These are phyloP conservation scores for Zymoseptoria ardabiliae DNA, from an alignment of 2,329 filamentous ascomycete species.

Conservation along the genomic window DNA sequence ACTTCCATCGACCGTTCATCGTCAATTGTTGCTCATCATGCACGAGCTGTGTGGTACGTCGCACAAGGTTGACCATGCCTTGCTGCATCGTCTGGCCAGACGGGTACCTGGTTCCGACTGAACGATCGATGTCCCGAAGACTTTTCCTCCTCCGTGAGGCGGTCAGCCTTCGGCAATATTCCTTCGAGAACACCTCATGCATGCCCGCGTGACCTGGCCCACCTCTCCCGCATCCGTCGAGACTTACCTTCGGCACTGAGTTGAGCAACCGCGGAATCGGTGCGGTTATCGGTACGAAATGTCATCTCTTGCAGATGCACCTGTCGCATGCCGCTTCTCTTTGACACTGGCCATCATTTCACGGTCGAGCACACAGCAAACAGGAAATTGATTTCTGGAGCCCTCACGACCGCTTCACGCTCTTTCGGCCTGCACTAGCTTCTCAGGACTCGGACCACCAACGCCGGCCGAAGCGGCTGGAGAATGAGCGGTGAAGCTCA, in stretches of 20 bases:
- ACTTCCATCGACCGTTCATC: not conserved
- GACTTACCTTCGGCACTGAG: not conserved
- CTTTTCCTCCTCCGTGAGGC: not conserved
- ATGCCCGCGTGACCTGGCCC: not conserved
- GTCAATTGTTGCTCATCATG: not conserved
- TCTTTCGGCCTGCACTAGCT: not conserved
- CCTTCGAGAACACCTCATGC: not conserved
- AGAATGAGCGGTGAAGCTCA: not conserved
- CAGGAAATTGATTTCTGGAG: not conserved
- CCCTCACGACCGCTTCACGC: not conserved
- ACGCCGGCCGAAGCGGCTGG: not conserved
- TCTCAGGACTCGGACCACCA: not conserved
- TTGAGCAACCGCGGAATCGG: not conserved
- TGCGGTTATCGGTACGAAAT: not conserved
- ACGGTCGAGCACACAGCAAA: not conserved
- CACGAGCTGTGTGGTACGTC: slow-evolving; percentile 5
- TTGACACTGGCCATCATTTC: not conserved
- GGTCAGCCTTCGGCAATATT: not conserved
- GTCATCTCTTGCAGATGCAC: not conserved
- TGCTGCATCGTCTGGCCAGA: not conserved
- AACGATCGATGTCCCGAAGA: not conserved
- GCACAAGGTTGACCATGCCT: slow-evolving; percentile 1
- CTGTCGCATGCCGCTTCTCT: not conserved
- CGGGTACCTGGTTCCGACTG: not conserved
- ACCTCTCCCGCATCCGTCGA: not conserved